These are phyloP conservation scores for Penicillium verhagenii DNA, from an alignment of 495 filamentous ascomycete species.

Conservation along the genomic window DNA sequence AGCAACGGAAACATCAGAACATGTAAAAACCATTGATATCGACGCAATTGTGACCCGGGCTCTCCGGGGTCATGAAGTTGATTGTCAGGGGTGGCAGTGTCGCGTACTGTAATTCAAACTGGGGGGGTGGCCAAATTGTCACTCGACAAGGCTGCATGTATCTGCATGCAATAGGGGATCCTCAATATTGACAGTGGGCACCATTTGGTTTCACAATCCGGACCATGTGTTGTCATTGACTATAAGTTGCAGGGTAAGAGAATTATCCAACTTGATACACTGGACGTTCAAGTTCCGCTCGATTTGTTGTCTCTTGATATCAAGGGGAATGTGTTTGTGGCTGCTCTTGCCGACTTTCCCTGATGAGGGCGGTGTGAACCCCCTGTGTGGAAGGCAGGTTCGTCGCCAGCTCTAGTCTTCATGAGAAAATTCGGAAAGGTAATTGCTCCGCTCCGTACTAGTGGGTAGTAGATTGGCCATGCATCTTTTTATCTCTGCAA, in stretches of 20 bases:
- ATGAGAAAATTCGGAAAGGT: no score
- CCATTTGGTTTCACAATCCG: conserved; percentile 1
- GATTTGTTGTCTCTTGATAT: conserved; percentile 11
- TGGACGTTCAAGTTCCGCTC: not conserved
- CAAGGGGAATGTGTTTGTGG: conserved; percentile 3
- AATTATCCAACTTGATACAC: not conserved
- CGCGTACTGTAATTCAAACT: conserved; percentile 8
- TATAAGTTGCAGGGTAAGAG: not conserved
- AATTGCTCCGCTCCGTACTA: no score
- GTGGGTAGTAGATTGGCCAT: no score
- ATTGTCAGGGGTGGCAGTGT: conserved; percentile 3
- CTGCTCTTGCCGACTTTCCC: not conserved
- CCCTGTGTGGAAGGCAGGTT: not conserved
- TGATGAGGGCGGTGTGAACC: not conserved
- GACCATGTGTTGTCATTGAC: not conserved
- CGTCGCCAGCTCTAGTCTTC: not conserved
- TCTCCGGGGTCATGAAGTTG: not conserved
- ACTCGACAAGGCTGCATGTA: conserved; percentile 1
- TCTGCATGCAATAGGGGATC: conserved; percentile 9
- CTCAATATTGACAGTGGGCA: conserved; percentile 1
- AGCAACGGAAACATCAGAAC: not conserved
- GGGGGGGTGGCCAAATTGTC: conserved; percentile 4
- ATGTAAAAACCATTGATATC: conserved; percentile 8
- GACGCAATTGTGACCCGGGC: conserved; percentile 4
- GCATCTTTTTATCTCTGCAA: no score